Percentiles rank a stretch among this genome's conserved stretches.
Conservation (phyloP, 2,329 filamentous ascomycete species). For the Trichoderma guizhouense region DNA sequence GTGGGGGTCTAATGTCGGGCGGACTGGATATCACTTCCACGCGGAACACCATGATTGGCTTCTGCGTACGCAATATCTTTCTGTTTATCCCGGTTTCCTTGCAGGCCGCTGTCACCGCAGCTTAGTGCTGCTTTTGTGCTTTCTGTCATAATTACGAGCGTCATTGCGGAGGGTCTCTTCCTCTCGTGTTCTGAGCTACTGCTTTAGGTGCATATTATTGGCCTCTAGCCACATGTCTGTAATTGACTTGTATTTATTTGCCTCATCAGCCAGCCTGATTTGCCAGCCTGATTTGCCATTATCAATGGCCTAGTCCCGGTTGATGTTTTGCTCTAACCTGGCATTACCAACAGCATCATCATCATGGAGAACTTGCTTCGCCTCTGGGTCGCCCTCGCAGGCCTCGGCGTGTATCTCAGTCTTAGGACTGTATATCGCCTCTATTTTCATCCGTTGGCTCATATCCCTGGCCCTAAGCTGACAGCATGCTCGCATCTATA, state of each 20-base stretch:
- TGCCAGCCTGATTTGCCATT: not conserved
- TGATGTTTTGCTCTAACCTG: not conserved
- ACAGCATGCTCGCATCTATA: constrained; percentile 27
- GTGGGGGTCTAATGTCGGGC: not conserved
- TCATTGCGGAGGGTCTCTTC: not conserved
- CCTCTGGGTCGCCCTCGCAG: not conserved
- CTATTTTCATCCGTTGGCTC: constrained; percentile 31
- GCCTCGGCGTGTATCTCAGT: not conserved
- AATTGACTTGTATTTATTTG: not conserved
- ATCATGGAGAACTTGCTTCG: not conserved
- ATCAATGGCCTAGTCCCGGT: not conserved
- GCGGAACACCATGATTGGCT: not conserved
- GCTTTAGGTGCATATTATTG: not conserved
- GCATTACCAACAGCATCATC: not conserved
- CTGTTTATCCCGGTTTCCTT: not conserved
- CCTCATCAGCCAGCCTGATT: not conserved
- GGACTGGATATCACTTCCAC: not conserved
- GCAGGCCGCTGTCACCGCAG: not conserved
- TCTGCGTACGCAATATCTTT: not conserved
- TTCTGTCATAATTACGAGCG: not conserved
- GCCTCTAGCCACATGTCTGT: not conserved
- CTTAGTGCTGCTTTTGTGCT: not conserved
- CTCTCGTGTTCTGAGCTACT: not conserved
- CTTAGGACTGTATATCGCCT: constrained; percentile 27
- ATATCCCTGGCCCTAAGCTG: constrained; percentile 31